Percentiles rank a stretch among this genome's conserved stretches.
phyloP scores from a whole-genome alignment of 164 flowering plant genomes.

The Dillenia suffruticosa region DNA sequence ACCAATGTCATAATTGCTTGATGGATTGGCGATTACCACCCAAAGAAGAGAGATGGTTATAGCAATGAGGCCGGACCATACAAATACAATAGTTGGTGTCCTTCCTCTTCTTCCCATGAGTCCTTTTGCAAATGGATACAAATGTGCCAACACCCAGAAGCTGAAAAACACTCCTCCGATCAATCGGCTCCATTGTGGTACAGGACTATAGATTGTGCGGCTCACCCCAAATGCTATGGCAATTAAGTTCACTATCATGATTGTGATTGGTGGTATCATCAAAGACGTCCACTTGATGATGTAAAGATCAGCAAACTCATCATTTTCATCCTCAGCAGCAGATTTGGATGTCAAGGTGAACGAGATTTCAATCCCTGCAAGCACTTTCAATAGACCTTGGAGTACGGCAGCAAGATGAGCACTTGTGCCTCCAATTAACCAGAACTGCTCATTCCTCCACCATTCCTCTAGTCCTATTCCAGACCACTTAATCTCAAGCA shows the following conservation, averaged over 20 bases:
- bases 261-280: constrained; percentile 76
- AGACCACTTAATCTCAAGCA: constrained; percentile 87
- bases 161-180: constrained; percentile 88
- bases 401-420: constrained; percentile 88
- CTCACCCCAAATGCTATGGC: constrained; percentile 67
- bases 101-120: constrained; percentile 86
- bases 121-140: constrained; percentile 87
- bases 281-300: constrained; percentile 72
- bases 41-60: constrained; percentile 81
- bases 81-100: constrained; percentile 76
- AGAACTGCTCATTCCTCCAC: constrained; percentile 94
- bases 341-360: constrained; percentile 84
- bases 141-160: constrained; percentile 86
- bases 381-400: constrained; percentile 77
- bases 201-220: constrained; percentile 56
- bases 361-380: constrained; percentile 85
- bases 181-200: constrained; percentile 73
- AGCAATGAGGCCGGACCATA: constrained; percentile 88
- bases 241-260: constrained; percentile 66
- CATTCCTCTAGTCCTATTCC: constrained; percentile 73
- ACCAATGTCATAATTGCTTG: constrained; percentile 40
- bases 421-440: constrained; percentile 91
- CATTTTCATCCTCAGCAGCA: constrained; percentile 57
- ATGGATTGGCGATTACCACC: constrained; percentile 74
- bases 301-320: constrained; percentile 74